A percentile compares a stretch with the other conserved stretches of the same genome.
Conservation (phyloP, 257 asterid species). For the Leptodermis oblonga region DNA sequence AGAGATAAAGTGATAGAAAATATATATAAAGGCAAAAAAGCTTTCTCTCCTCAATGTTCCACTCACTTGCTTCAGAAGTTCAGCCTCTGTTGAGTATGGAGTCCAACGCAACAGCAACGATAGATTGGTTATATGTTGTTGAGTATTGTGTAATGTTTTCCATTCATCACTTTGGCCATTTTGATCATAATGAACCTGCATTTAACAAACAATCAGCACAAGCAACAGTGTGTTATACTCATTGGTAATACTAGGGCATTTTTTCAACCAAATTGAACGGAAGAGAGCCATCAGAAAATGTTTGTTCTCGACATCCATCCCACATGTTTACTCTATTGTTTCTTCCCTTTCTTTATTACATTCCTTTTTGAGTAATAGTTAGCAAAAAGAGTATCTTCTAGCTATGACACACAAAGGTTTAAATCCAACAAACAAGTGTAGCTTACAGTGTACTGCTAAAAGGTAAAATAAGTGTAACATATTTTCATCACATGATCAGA, state of each 20-base stretch:
- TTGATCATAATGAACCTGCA: conserved; percentile 82
- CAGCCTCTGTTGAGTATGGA: conserved; percentile 67
- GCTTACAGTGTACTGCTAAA: neutral
- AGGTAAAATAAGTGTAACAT: neutral
- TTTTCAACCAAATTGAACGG: neutral
- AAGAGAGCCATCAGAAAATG: neutral
- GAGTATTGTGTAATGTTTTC: conserved; percentile 45
- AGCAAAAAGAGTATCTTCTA: neutral
- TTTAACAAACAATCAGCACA: no score
- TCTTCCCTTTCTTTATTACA: neutral
- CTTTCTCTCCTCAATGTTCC: conserved; percentile 15
- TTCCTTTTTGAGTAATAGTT: neutral
- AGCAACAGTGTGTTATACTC: neutral
- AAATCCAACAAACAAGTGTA: no score
- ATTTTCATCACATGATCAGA: neutral
- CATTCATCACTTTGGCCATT: conserved; percentile 39
- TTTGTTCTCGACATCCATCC: neutral
- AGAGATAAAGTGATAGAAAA: neutral
- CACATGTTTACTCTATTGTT: neutral
- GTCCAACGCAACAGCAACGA: conserved; percentile 74
- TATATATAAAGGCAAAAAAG: neutral
- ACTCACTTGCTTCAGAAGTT: conserved; percentile 79
- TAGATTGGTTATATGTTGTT: conserved; percentile 50
- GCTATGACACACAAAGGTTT: neutral
- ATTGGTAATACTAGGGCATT: neutral